Base-by-base conservation (phyloP, 352 stramenopile species). In the Phytophthora parvispora region DNA sequence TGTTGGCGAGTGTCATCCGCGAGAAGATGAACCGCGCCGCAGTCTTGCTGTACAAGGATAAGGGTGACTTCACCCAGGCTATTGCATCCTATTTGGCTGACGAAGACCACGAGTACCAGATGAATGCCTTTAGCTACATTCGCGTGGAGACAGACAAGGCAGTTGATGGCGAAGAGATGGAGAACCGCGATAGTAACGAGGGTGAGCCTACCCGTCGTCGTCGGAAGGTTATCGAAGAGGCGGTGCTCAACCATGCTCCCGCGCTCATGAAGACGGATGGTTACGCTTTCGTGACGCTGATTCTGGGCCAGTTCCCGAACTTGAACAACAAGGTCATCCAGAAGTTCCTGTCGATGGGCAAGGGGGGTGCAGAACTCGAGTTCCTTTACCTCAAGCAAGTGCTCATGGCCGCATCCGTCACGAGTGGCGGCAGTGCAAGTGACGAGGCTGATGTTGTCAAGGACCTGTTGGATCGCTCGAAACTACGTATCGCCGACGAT, bases 191-290 rank as follows among this genome's bases (percentile, higher is more conserved):
- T 25, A 76, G 50, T 63, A 70, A 79, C 62, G 54, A 50, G 45
- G 51, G 31, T 49, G 67, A 74, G 20, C 63, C 67, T 29, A 78
- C 63, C 28, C 77, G 75, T 59, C 78, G 73, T 27, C 84, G 81
- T 27, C 86, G 81, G 12, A 92, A 90, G 60, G 64, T 83, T 25
- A 91, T 96, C 34, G 89, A 96, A 68, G 80, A 92, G 12, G 89
- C 87, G n/a, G 73, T 96, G 42, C 69, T 96, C 13, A 80, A 66
- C 18, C 86, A 96, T 60, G 84, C 87, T 1, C 81, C 85, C 15
- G 81, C 88, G 25, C 77, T 98, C 7, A 87, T 99, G 68, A 89
- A 96, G 50, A 89, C 97, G 7, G 93, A 99, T 60, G 80, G 83
- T 32, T 92, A 94, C 58, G 79, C 90, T 18, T 96, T 97, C 43